Conservation (phyloP, 768 basidiomycete species). For the Collybiopsis confluens region DNA sequence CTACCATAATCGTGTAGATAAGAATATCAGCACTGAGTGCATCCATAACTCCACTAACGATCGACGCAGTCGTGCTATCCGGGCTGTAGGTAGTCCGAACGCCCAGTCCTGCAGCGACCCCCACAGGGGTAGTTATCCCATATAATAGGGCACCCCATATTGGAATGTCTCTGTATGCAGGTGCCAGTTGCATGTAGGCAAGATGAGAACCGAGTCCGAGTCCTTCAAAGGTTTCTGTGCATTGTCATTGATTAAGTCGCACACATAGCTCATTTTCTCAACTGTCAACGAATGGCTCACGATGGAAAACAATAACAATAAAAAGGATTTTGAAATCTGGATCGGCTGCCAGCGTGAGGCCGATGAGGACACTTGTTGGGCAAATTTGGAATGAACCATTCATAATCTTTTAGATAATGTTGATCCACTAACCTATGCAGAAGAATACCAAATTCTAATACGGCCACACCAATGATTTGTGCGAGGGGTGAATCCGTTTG, state of each 20-base stretch:
- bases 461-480: constrained; percentile 85
- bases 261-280: too few relatives aligned
- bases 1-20: constrained; percentile 82
- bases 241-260: too few relatives aligned
- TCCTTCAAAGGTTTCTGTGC: constrained; percentile 86
- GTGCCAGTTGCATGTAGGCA: constrained; percentile 64
- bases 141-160: constrained; percentile 59
- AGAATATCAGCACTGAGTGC: constrained; percentile 84
- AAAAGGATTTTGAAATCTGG: constrained; percentile 80
- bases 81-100: constrained; percentile 79
- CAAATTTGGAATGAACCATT: too few relatives aligned
- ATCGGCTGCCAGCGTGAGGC: constrained; percentile 87
- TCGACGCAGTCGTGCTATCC: constrained; percentile 64
- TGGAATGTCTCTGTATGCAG: constrained; percentile 51
- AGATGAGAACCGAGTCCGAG: constrained; percentile 91
- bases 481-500: constrained; percentile 45
- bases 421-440: constrained; percentile 73
- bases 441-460: constrained; percentile 91
- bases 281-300: too few relatives aligned
- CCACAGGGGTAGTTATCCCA: constrained; percentile 79
- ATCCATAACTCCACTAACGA: constrained; percentile 84
- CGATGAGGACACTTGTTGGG: constrained; percentile 85
- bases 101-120: constrained; percentile 82
- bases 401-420: too few relatives aligned
- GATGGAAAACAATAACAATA: constrained; percentile 87